Evolutionary conservation across 225 moss, liverwort and hornwort species (phyloP), one percentile per base, ranked within the genome.

Genomic region (Polytrichum commune): DNA sequence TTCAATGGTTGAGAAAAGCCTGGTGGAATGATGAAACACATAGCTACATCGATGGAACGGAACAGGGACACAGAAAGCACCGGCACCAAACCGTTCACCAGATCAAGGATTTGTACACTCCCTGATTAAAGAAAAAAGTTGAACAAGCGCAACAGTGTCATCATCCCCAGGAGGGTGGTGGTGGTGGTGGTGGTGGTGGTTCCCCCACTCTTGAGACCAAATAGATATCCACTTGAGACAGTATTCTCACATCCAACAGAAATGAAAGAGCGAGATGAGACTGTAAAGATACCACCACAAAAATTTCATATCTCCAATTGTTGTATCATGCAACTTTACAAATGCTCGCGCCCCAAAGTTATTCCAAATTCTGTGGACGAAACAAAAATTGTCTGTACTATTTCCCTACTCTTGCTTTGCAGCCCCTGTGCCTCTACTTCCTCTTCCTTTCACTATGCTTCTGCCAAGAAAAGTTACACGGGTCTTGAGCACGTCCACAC

Each of bases 241-340:
- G 13, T 46, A 46, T 46, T 9, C 46, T 46, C 60, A 60, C n/a
- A 23, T 23, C 60, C 24, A n/a, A 60, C 60, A n/a, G 8, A n/a
- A 60, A 60, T n/a, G 3, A 60, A 60, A 24, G 22, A 7, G 22
- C 22, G 58, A 58, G 58, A 60, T 60, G n/a, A 60, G 60, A 60
- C 5, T 7, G 60, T n/a, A 24, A n/a, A 60, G 22, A 24, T 9
- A 60, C 60, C 60, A 60, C 60, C 60, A 60, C n/a, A n/a, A 60
- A 24, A 60, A 60, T 20, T 60, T 60, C 22, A 24, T 60, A 60
- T 24, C 60, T 60, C 60, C 60, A 60, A 23, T 60, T 60, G 60
- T 60, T 60, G 60, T 60, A 60, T 60, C 60, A 60, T 60, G 60
- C 60, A 60, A 60, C 24, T 60, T 60, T 60, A 60, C 60, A 60